These are phyloP conservation scores for Nidularia pulvinata DNA, from an alignment of 768 basidiomycete species.

Conservation along the genomic window DNA sequence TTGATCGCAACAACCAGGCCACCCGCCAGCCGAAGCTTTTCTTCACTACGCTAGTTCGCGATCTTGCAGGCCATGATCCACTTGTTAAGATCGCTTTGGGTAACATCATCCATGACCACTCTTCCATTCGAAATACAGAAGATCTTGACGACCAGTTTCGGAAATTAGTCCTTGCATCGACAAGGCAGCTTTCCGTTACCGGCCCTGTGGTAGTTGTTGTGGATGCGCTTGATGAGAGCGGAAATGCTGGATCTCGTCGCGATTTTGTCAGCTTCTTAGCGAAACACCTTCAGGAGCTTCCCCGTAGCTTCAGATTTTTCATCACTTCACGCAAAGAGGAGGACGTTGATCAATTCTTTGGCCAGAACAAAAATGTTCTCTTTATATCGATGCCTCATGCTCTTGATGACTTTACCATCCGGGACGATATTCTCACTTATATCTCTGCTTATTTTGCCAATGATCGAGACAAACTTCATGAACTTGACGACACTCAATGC, in stretches of 20 bases:
- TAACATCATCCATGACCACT: neutral
- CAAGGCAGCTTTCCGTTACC: neutral
- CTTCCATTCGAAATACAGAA: neutral
- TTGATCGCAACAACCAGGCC: neutral
- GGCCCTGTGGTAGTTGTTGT: conserved; percentile 13
- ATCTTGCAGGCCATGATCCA: neutral
- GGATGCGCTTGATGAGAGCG: conserved; percentile 22
- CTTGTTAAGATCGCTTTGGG: neutral
- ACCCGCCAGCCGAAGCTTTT: neutral
- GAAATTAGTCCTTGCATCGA: neutral
- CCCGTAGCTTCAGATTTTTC: conserved; percentile 15
- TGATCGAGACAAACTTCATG: too few relatives aligned
- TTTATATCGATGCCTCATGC: too few relatives aligned
- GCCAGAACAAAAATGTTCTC: too few relatives aligned
- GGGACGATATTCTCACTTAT: too few relatives aligned
- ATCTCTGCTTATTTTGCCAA: too few relatives aligned
- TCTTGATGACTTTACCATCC: too few relatives aligned
- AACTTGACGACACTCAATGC: too few relatives aligned
- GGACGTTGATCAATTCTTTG: neutral
- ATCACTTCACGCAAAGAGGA: conserved; percentile 11
- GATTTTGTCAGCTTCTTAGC: too few relatives aligned
- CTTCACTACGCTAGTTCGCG: neutral
- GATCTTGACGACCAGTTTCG: neutral
- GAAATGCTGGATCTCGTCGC: neutral
- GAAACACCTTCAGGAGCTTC: conserved; percentile 7